Conservation (phyloP, 164 flowering plant species). For the Vitis cinerea region DNA sequence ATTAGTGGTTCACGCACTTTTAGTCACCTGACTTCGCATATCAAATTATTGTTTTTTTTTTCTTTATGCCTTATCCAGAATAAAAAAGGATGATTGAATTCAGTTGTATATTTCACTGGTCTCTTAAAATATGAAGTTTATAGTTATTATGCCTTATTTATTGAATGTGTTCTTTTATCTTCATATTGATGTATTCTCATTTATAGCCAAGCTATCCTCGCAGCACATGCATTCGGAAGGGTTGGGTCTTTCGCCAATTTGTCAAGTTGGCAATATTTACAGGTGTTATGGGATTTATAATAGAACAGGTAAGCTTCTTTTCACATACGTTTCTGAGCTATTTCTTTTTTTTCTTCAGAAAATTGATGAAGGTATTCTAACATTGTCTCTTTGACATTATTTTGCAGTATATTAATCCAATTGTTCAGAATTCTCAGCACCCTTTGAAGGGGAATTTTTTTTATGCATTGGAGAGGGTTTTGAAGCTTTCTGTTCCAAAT, state of each 20-base stretch:
- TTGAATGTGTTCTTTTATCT: not conserved
- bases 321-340: not conserved
- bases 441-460: conserved; percentile 88
- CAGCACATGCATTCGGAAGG: conserved; percentile 64
- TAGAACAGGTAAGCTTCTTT: conserved; percentile 69
- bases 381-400: conserved; percentile 19
- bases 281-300: conserved; percentile 90
- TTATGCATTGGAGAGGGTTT: conserved; percentile 86
- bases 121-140: too few species aligned
- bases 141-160: not conserved
- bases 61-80: not conserved
- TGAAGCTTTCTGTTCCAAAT: conserved; percentile 96
- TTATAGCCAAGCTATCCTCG: conserved; percentile 89
- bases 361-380: conserved; percentile 19
- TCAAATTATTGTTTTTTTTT: not conserved
- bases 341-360: not conserved
- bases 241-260: conserved; percentile 87
- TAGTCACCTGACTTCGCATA: too few species aligned
- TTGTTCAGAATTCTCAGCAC: conserved; percentile 89
- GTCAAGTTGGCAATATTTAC: conserved; percentile 84
- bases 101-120: too few species aligned
- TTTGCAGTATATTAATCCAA: conserved; percentile 95
- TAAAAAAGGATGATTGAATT: too few species aligned
- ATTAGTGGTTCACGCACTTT: too few species aligned
- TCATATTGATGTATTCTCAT: conserved; percentile 13